Percentiles rank a stretch among this genome's conserved stretches.
Conservation (phyloP, 768 basidiomycete species). For the Tephrocybe sp. region DNA sequence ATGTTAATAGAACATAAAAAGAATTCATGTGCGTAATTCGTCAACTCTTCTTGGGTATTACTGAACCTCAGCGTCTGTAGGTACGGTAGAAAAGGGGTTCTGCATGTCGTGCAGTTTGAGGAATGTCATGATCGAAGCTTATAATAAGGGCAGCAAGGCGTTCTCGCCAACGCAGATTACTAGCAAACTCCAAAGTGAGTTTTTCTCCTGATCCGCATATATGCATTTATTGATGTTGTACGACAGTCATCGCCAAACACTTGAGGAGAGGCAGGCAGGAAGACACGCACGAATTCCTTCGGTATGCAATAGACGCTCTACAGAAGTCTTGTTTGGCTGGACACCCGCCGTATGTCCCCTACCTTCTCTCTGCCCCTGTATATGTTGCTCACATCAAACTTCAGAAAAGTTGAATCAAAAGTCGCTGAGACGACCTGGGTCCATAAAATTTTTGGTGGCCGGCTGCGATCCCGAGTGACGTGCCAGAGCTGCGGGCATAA, state of each 20-base stretch:
- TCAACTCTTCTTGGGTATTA: conserved; percentile 1
- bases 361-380: background rate
- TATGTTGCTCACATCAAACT: conserved; percentile 2
- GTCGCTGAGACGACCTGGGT: conserved; percentile 90
- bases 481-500: conserved; percentile 81
- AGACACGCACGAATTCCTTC: conserved; percentile 96
- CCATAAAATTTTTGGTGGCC: conserved; percentile 92
- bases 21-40: conserved; percentile 57
- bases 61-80: conserved; percentile 23
- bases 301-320: conserved; percentile 89
- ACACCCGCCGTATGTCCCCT: conserved; percentile 58
- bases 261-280: conserved; percentile 93
- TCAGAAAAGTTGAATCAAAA: conserved; percentile 69
- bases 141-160: conserved; percentile 37
- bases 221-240: conserved; percentile 3
- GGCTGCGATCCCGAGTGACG: conserved; percentile 85
- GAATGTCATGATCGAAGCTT: conserved; percentile 53
- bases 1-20: conserved; percentile 52
- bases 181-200: conserved; percentile 68
- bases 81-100: conserved; percentile 50
- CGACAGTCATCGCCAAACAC: conserved; percentile 83
- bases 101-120: conserved; percentile 82
- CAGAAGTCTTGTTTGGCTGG: conserved; percentile 83
- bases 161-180: conserved; percentile 70
- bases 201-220: background rate